Evolutionary conservation across 106 monocot genomes (phyloP), one percentile per base, ranked within the genome.

Genomic region (Vanilla planifolia): DNA sequence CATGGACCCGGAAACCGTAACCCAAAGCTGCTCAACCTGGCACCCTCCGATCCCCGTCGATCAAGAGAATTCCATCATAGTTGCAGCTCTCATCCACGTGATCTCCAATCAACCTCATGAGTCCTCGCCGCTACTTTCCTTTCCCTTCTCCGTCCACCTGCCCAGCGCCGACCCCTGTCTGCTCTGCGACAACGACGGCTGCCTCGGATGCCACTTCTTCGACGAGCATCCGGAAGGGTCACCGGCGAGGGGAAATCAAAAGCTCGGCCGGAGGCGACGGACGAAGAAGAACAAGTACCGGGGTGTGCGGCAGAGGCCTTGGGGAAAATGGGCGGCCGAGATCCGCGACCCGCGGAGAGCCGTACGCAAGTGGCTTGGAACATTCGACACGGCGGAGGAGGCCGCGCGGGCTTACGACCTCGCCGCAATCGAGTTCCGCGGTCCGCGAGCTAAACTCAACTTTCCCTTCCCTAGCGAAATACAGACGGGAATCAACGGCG

Each of bases 301-400:
- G 13, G 57, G 57, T 0, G 57, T 57, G 57, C 57, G 57, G 2
- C 57, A 57, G 19, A 3, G 57, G 8, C 57, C 57, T 3, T 57
- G 57, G 57, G 57, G 57, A 1, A 33, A 35, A 22, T 57, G 57
- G 57, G 57, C 57, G 35, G 57, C 57, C 1, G 57, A 57, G 57
- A 57, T 57, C 35, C 57, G 57, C 35, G 57, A 57, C 21, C 57
- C 57, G 8, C 16, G 33, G 57, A 33, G 57, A n/a, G 57, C 57
- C 13, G 57, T 57, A 6, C 57, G 57, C 20, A 57, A 57, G 57
- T 85, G 85, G 85, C 77, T 85, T 25, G 85, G 85, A 11, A 85
- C 85, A 42, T 93, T 89, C 48, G 93, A 93, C 65, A 83, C 93
- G 21, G 89, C 89, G 23, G 85, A 93, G 58, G 85, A 85, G 59